phyloP scores from a whole-genome alignment of 2,329 filamentous ascomycete genomes.

The Atkinsonella texensis region DNA sequence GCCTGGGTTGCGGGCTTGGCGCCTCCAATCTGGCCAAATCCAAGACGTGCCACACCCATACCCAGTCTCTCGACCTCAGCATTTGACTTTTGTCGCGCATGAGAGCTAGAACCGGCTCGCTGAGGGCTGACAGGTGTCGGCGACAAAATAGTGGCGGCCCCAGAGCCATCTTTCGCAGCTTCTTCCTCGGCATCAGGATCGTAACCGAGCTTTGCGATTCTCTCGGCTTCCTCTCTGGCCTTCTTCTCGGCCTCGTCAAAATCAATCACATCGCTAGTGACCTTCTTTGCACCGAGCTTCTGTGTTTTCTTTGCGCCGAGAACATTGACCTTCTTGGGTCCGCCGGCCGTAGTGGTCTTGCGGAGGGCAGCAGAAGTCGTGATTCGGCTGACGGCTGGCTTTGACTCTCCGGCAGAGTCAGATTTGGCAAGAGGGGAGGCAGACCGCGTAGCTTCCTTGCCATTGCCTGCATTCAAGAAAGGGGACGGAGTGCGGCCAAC shows the following conservation, averaged over 20 bases:
- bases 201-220: conserved; percentile 90
- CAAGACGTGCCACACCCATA: conserved; percentile 75
- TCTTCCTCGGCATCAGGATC: conserved; percentile 76
- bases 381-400: conserved; percentile 56
- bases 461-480: conserved; percentile 62
- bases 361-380: conserved; percentile 72
- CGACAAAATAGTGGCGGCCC: conserved; percentile 51
- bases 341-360: conserved; percentile 53
- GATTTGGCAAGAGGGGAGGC: conserved; percentile 68
- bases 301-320: conserved; percentile 72
- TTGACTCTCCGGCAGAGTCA: conserved; percentile 39
- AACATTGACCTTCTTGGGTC: conserved; percentile 73
- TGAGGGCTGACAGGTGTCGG: conserved; percentile 65
- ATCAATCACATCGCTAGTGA: conserved; percentile 68
- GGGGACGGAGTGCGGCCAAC: conserved; percentile 78
- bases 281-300: conserved; percentile 90
- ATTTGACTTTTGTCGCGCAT: conserved; percentile 48
- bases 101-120: conserved; percentile 42
- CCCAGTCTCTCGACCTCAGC: conserved; percentile 81
- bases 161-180: conserved; percentile 33
- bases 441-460: conserved; percentile 62
- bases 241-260: conserved; percentile 97
- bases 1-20: conserved; percentile 42
- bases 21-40: conserved; percentile 75
- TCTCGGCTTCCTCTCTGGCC: conserved; percentile 92